Base-by-base conservation (phyloP, 2,329 filamentous ascomycete genomes). In the Tolypocladium tundrense region DNA sequence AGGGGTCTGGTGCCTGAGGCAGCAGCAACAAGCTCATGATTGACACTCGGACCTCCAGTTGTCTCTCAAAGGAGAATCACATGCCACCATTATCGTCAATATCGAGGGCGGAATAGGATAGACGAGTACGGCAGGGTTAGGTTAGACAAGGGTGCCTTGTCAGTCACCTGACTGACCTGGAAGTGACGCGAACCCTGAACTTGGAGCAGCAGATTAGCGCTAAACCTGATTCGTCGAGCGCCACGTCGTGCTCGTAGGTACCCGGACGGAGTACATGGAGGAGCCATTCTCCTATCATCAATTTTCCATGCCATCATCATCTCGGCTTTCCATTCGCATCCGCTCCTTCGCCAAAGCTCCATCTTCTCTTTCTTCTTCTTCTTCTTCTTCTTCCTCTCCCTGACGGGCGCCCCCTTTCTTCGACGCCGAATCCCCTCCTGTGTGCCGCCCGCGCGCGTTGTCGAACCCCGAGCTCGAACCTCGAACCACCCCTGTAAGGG, bases 291-390 rank as follows among this genome's bases (percentile, higher is more conserved):
- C 60, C 58, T 57, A 45, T 62, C 43, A 41, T 61, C 39, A 53
- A 42, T 60, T 51, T 57, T 48, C 43, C 35, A 13, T 54, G 37
- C n/a, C 39, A 33, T 42, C 35, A 31, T 42, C 53, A n/a, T 16
- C 53, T 11, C 35, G 43, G 31, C 53, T 24, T 58, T 51, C 58
- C 58, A 54, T 65, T 59, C 58, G 60, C 61, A 63, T 68, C 66
- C 67, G 50, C 64, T 69, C 66, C 64, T 69, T 66, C 42, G 33
- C 63, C 55, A 21, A 31, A 43, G 24, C 37, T 10, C 16, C 48
- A 7, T 52, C 31, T 52, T 21, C 27, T 11, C 21, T 35, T 52
- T 21, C 48, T 52, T 14, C 48, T 11, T 27, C 24, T 27, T 27
- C 24, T 3, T 27, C 24, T 27, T 51, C 31, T 33, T 33, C 39